Base-by-base conservation (phyloP, 169 alveolate genomes). In the Plasmodium knowlesi region DNA sequence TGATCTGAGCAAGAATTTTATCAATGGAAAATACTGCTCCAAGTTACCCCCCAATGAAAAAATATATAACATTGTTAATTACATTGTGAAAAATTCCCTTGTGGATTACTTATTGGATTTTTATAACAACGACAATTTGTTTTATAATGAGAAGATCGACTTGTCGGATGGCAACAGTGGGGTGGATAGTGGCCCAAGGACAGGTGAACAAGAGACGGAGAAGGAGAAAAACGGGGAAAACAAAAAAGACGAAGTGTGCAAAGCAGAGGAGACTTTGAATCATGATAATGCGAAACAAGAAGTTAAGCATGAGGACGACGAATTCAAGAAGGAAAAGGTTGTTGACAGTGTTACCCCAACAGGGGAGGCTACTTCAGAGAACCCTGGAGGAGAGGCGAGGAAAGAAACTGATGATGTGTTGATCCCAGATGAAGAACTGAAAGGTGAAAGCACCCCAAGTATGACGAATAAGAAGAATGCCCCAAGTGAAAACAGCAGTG, bases 21-120 rank as follows among this genome's bases (percentile, higher is more conserved):
- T 79, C 1, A 70, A 80, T 78, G 94, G 90, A 25, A 89, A 89
- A 19, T 89, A 89, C 43, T 73, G 57, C n/a, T 89, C 94, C 19
- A 85, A 74, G 79, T 34, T 85, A 30, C 22, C 61, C 6, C 16
- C 41, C n/a, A 81, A 78, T 70, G 88, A 89, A 25, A 89, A 89
- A 46, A 80, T 89, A 0, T 89, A 79, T 46, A 89, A 89, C 82
- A 80, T 80, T 37, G 82, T 79, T 3, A 80, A 50, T 46, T 61
- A 79, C 72, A 79, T 89, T 89, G 94, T 89, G 1, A 39, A 79
- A 1, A 80, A 89, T 54, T 85, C 93, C 22, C 43, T 85, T 5
- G 80, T 46, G 2, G 85, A 85, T 28, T 85, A 78, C 19, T 8
- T 85, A 32, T 25, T 76, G 34, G 93, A 85, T 12, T 85, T 85